Percentiles rank a stretch among this genome's conserved stretches.
Evolutionary conservation across 2,329 filamentous ascomycete genomes (phyloP).

Genomic region (Pseudogymnoascus sp.): DNA sequence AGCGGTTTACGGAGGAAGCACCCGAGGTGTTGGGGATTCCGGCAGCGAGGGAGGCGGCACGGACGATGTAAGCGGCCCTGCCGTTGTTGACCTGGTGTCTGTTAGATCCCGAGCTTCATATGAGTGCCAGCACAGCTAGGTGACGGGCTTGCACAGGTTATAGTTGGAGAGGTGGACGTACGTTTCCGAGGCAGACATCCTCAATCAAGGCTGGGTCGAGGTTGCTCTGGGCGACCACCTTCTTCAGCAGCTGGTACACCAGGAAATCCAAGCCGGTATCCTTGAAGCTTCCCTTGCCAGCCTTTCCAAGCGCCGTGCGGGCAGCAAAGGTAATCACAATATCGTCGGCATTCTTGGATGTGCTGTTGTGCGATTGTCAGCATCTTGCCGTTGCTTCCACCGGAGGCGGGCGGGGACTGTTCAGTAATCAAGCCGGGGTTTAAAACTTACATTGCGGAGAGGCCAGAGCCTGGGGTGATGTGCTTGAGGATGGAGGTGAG

Average conservation of each 20-base stretch:
- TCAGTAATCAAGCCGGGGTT: slow-evolving; percentile 12
- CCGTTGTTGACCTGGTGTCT: slow-evolving; percentile 61
- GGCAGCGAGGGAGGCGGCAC: slow-evolving; percentile 80
- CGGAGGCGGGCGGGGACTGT: slow-evolving; percentile 9
- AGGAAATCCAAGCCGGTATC: slow-evolving; percentile 86
- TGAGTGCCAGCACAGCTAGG: slow-evolving; percentile 16
- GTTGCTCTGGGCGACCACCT: slow-evolving; percentile 63
- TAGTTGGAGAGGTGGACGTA: slow-evolving; percentile 35
- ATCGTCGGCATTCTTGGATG: slow-evolving; percentile 89
- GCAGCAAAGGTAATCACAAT: slow-evolving; percentile 90
- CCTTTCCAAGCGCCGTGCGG: slow-evolving; percentile 84
- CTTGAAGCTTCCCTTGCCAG: slow-evolving; percentile 87
- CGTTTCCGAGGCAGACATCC: slow-evolving; percentile 89
- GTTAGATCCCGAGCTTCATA: not conserved
- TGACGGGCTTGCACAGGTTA: slow-evolving; percentile 20
- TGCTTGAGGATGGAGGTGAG: slow-evolving; percentile 84
- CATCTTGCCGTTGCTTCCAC: slow-evolving; percentile 19
- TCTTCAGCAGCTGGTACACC: slow-evolving; percentile 72
- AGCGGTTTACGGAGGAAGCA: slow-evolving; percentile 80
- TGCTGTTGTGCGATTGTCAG: slow-evolving; percentile 43
- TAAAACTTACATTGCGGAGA: slow-evolving; percentile 66
- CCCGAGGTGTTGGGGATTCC: slow-evolving; percentile 87
- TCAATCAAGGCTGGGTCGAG: slow-evolving; percentile 75
- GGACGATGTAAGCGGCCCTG: slow-evolving; percentile 84
- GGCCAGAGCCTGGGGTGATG: slow-evolving; percentile 62